Evolutionary conservation across 2,329 filamentous ascomycete genomes (phyloP).

Genomic region (Aspergillus caelatus): DNA sequence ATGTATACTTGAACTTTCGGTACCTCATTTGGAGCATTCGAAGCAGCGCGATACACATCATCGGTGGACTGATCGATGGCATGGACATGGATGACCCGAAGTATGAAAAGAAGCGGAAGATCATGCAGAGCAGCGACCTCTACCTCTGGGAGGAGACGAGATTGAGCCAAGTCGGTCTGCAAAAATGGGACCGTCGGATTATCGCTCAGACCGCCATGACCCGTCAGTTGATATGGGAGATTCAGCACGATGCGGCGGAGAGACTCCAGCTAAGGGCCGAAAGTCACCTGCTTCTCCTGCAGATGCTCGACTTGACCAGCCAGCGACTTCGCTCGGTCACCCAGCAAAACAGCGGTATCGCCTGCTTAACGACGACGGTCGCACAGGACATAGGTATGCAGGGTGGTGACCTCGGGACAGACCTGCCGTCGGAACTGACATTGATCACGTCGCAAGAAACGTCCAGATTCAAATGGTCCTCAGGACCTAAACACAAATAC

Average conservation of each 20-base stretch:
- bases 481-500: constrained; percentile 38
- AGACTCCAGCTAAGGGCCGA: constrained; percentile 30
- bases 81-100: constrained; percentile 31
- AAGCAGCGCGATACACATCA: constrained; percentile 25
- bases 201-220: constrained; percentile 40
- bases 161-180: constrained; percentile 36
- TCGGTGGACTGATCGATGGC: constrained; percentile 18
- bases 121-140: constrained; percentile 24
- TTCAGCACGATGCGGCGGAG: constrained; percentile 35
- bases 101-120: constrained; percentile 14
- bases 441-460: constrained; percentile 22
- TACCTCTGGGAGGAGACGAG: constrained; percentile 35
- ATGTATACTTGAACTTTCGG: constrained; percentile 38
- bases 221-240: constrained; percentile 41
- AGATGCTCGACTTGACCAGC: constrained; percentile 29
- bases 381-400: constrained; percentile 35
- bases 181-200: constrained; percentile 33
- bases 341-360: constrained; percentile 32
- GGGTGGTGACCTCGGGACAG: constrained; percentile 11
- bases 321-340: constrained; percentile 27
- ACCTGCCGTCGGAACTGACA: constrained; percentile 20
- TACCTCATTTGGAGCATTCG: constrained; percentile 36
- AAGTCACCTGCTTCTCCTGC: constrained; percentile 29
- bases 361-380: constrained; percentile 35
- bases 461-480: constrained; percentile 32